Evolutionary conservation across 106 monocot species (phyloP).

Genomic region (Chionographis japonica): DNA sequence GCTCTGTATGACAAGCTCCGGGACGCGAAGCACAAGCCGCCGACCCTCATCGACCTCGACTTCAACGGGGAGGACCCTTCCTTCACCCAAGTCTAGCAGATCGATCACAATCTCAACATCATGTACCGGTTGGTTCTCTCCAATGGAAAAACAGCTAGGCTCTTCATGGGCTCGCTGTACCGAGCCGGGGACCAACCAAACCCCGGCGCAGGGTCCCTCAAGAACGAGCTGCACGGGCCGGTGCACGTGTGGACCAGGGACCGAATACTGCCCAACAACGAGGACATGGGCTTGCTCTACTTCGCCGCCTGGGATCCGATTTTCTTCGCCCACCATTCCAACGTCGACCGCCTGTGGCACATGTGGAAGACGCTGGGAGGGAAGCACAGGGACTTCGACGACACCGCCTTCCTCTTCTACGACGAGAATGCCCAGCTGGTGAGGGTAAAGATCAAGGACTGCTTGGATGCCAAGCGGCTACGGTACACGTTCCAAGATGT

Average conservation of each 20-base stretch:
- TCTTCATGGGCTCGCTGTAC: constrained; percentile 47
- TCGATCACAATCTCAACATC: constrained; percentile 42
- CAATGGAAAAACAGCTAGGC: constrained; percentile 28
- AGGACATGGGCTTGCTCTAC: constrained; percentile 54
- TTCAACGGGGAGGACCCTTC: constrained; percentile 7
- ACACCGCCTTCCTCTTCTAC: constrained; percentile 28
- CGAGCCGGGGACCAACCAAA: constrained; percentile 25
- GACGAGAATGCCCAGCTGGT: constrained; percentile 26
- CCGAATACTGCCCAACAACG: neutral
- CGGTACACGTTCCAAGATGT: constrained; percentile 29
- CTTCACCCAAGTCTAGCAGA: constrained; percentile 9
- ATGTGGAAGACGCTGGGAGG: constrained; percentile 14
- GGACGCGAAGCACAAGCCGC: constrained; percentile 25
- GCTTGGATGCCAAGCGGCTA: constrained; percentile 5
- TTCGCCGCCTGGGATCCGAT: constrained; percentile 41
- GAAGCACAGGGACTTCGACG: constrained; percentile 7
- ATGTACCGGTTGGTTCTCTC: constrained; percentile 59
- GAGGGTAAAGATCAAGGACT: too few species aligned
- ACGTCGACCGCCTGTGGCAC: constrained; percentile 50
- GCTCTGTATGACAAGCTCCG: constrained; percentile 30
- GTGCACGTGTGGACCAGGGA: constrained; percentile 38
- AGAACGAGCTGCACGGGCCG: constrained; percentile 27
- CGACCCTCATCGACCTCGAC: constrained; percentile 27
- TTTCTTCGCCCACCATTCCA: constrained; percentile 46
- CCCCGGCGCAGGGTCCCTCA: constrained; percentile 33